These are phyloP conservation scores for Neurospora sublineolata DNA, from an alignment of 495 filamentous ascomycete genomes.

Conservation along the genomic window DNA sequence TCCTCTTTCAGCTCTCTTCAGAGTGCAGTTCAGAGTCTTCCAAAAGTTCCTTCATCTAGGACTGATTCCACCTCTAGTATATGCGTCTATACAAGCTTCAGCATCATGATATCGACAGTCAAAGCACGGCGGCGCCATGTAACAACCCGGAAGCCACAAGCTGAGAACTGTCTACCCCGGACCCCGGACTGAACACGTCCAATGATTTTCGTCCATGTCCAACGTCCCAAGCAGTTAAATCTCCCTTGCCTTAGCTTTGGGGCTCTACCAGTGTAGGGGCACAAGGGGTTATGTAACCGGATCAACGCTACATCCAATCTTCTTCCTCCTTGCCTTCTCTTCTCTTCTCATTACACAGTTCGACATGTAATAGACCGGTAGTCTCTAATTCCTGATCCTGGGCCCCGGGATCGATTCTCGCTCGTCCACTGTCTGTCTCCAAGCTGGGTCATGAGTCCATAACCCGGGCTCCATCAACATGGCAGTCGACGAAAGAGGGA, in stretches of 20 bases:
- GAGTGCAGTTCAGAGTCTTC: not conserved
- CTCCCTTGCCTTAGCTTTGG: not conserved
- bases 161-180: not conserved
- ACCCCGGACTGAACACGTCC: not conserved
- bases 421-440: not conserved
- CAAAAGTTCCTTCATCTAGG: not conserved
- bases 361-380: not conserved
- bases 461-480: slow-evolving; percentile 1
- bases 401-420: not conserved
- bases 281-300: not conserved
- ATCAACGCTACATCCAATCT: not conserved
- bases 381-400: not conserved
- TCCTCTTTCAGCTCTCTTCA: not conserved
- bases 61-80: not conserved
- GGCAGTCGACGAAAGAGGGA: not conserved
- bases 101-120: not conserved
- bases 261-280: not conserved
- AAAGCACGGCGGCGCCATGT: not conserved
- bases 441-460: slow-evolving; percentile 9
- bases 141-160: not conserved
- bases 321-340: not conserved
- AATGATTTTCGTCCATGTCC: not conserved
- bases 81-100: not conserved
- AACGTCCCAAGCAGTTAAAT: not conserved
- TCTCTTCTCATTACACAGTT: not conserved